Evolutionary conservation across 139 green algal species (phyloP).

Genomic region (Parachlorella kessleri): DNA sequence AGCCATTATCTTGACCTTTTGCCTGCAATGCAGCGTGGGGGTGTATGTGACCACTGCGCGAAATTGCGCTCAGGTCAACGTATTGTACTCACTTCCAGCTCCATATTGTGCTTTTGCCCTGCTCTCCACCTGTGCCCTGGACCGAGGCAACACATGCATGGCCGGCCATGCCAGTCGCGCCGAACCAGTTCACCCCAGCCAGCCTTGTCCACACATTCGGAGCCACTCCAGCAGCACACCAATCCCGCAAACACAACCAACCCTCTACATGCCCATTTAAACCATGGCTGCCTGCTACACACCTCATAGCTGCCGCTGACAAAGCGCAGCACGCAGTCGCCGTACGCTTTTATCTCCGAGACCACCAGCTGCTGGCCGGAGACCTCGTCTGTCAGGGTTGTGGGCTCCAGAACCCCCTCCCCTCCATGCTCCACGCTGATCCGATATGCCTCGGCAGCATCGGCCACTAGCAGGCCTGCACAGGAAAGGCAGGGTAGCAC

Average conservation of each 20-base stretch:
- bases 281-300: no score
- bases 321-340: conserved; percentile 92
- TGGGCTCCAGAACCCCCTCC: conserved; percentile 61
- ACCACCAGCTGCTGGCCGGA: conserved; percentile 42
- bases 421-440: conserved; percentile 70
- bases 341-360: conserved; percentile 92
- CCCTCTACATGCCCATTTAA: no score
- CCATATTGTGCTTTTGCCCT: no score
- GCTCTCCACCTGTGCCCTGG: no score
- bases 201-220: neutral
- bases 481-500: no score
- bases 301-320: conserved; percentile 59
- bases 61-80: no score
- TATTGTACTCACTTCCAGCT: no score
- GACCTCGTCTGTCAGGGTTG: conserved; percentile 43
- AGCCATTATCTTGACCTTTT: no score
- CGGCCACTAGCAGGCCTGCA: conserved; percentile 82
- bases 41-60: no score
- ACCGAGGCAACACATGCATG: no score
- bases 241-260: neutral
- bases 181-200: neutral
- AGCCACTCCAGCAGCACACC: neutral
- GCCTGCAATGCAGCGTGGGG: no score
- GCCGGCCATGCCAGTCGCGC: no score
- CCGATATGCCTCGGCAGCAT: conserved; percentile 81